Conservation (phyloP, 495 filamentous ascomycete species). For the Talaromyces ruber region DNA sequence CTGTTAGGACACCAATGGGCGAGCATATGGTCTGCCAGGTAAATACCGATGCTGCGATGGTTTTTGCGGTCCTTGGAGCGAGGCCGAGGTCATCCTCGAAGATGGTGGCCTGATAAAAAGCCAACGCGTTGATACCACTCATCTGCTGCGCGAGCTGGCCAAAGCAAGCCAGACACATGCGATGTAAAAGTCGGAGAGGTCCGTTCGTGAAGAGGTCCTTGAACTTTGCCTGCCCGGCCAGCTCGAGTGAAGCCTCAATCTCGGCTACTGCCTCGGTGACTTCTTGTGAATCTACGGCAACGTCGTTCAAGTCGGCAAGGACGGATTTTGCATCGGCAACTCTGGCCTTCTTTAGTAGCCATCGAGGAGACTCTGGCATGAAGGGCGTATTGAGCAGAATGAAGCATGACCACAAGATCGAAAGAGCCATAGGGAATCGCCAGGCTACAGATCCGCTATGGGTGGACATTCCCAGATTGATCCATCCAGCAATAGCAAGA, state of each 20-base stretch:
- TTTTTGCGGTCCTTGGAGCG: conserved; percentile 6
- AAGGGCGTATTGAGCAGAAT: conserved; percentile 39
- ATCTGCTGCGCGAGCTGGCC: too few relatives aligned
- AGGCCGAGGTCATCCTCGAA: conserved; percentile 16
- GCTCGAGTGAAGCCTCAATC: too few relatives aligned
- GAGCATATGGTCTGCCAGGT: conserved; percentile 11
- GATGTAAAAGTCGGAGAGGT: too few relatives aligned
- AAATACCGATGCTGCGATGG: conserved; percentile 14
- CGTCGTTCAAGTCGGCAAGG: conserved; percentile 29
- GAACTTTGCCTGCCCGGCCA: too few relatives aligned
- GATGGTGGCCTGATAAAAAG: too few relatives aligned
- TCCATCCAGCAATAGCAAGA: conserved; percentile 40
- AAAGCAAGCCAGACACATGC: too few relatives aligned
- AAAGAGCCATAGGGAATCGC: conserved; percentile 42
- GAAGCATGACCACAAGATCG: conserved; percentile 30
- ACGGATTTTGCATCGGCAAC: conserved; percentile 45
- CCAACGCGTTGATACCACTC: too few relatives aligned
- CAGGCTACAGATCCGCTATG: conserved; percentile 30
- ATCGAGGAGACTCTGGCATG: conserved; percentile 53
- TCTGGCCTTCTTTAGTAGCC: conserved; percentile 46
- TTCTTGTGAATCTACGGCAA: too few relatives aligned
- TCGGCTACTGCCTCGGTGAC: too few relatives aligned
- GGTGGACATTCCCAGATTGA: conserved; percentile 47
- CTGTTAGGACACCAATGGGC: conserved; percentile 12
- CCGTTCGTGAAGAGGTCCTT: too few relatives aligned